Evolutionary conservation across 202 grass and related monocot genomes (phyloP).

Genomic region (Carex arenaria): DNA sequence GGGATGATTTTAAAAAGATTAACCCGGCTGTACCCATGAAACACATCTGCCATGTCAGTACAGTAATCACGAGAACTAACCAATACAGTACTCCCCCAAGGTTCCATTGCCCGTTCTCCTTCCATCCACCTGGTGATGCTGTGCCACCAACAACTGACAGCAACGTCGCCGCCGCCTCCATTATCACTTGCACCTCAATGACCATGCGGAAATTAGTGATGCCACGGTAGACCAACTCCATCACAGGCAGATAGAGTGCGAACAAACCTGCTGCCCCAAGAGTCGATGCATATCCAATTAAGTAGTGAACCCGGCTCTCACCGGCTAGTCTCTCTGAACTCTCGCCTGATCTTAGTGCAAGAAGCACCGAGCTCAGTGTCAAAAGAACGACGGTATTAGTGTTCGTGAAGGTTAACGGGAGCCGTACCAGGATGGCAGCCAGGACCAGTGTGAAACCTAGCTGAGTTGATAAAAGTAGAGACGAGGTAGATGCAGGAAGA

Average conservation of each 20-base stretch:
- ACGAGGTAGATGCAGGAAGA: slow-evolving; percentile 81
- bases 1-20: slow-evolving; percentile 83
- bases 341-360: slow-evolving; percentile 57
- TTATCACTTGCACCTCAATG: slow-evolving; percentile 86
- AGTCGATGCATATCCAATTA: slow-evolving; percentile 65
- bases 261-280: slow-evolving; percentile 85
- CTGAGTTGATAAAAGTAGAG: slow-evolving; percentile 82
- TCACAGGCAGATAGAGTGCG: slow-evolving; percentile 75
- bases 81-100: slow-evolving; percentile 52
- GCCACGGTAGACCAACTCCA: slow-evolving; percentile 79
- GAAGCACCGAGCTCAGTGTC: slow-evolving; percentile 76
- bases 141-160: slow-evolving; percentile 40
- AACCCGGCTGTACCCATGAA: slow-evolving; percentile 96
- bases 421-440: slow-evolving; percentile 69
- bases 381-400: slow-evolving; percentile 88
- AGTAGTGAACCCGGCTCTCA: slow-evolving; percentile 40
- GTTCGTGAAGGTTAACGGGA: slow-evolving; percentile 83
- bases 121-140: slow-evolving; percentile 32
- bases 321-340: slow-evolving; percentile 40
- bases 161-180: slow-evolving; percentile 66
- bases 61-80: slow-evolving; percentile 39
- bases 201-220: slow-evolving; percentile 58
- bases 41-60: slow-evolving; percentile 87
- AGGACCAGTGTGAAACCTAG: slow-evolving; percentile 85
- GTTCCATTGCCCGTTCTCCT: slow-evolving; percentile 58